A percentile compares a stretch with the other conserved stretches of the same genome.
phyloP scores from a whole-genome alignment of 192 early-diverging fungal genomes.

The Coemansia sp. region DNA sequence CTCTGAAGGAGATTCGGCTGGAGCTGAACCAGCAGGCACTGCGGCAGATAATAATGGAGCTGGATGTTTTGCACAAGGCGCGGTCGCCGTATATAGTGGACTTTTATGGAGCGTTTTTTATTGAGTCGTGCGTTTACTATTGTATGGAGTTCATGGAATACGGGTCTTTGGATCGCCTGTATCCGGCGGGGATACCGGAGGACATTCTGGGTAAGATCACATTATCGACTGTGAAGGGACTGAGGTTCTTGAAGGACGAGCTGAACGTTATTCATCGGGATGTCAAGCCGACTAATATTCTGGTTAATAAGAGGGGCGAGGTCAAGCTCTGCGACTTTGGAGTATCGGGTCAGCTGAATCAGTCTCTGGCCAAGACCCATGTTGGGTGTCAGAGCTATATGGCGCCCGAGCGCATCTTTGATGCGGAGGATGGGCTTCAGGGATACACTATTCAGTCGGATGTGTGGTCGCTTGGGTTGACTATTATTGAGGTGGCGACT shows the following conservation, averaged over 20 bases:
- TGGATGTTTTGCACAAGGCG: conserved; percentile 88
- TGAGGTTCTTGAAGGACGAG: conserved; percentile 84
- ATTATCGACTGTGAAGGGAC: conserved; percentile 73
- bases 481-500: conserved; percentile 79
- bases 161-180: conserved; percentile 86
- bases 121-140: conserved; percentile 95
- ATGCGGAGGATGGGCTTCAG: conserved; percentile 49
- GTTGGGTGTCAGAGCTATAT: conserved; percentile 95
- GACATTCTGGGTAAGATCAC: conserved; percentile 74
- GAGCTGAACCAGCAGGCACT: conserved; percentile 86
- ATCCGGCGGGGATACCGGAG: conserved; percentile 79
- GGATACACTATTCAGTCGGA: conserved; percentile 87
- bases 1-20: conserved; percentile 89
- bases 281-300: conserved; percentile 93
- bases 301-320: conserved; percentile 81
- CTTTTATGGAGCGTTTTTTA: conserved; percentile 96
- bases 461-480: conserved; percentile 90
- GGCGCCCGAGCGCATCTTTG: conserved; percentile 91
- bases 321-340: conserved; percentile 98
- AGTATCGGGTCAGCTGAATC: conserved; percentile 83
- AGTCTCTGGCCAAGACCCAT: conserved; percentile 89
- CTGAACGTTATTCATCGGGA: conserved; percentile 91
- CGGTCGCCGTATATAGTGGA: conserved; percentile 90
- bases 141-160: conserved; percentile 99
- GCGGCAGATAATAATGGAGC: conserved; percentile 94